These are phyloP conservation scores for Voacanga thouarsii DNA, from an alignment of 257 asterid species.

Conservation along the genomic window DNA sequence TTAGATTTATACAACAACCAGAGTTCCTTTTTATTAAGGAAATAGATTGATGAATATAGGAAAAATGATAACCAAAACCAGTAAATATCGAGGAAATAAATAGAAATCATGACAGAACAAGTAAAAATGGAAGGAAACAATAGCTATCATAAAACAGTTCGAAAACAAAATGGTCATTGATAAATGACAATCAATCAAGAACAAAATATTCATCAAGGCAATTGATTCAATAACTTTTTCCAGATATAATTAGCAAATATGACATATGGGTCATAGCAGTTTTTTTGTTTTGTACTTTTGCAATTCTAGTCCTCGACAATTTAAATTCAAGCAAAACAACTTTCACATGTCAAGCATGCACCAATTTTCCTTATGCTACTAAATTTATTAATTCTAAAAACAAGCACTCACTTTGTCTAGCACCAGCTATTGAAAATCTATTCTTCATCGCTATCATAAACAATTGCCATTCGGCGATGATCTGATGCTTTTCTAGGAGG, in stretches of 20 bases:
- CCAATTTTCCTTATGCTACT: not conserved
- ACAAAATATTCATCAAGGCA: not conserved
- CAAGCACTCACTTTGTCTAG: conserved; percentile 14
- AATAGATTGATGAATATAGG: not conserved
- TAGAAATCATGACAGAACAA: not conserved
- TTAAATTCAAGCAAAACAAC: no score
- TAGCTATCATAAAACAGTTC: not conserved
- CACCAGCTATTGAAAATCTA: conserved; percentile 21
- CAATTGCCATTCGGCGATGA: conserved; percentile 87
- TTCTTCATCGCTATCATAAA: conserved; percentile 87
- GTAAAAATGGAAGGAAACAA: not conserved
- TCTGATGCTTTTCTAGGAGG: conserved; percentile 71
- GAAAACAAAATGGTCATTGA: not conserved
- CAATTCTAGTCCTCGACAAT: not conserved
- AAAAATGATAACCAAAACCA: not conserved
- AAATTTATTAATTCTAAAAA: not conserved
- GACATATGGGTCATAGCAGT: not conserved
- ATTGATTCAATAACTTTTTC: not conserved
- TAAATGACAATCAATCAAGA: not conserved
- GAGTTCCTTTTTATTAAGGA: not conserved
- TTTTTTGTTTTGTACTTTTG: not conserved
- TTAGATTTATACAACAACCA: not conserved
- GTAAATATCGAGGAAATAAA: not conserved
- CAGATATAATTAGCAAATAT: not conserved
- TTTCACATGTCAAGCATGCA: not conserved